These are phyloP conservation scores for Orbilia ellipsospora DNA, from an alignment of 2,329 filamentous ascomycete genomes.

Conservation along the genomic window DNA sequence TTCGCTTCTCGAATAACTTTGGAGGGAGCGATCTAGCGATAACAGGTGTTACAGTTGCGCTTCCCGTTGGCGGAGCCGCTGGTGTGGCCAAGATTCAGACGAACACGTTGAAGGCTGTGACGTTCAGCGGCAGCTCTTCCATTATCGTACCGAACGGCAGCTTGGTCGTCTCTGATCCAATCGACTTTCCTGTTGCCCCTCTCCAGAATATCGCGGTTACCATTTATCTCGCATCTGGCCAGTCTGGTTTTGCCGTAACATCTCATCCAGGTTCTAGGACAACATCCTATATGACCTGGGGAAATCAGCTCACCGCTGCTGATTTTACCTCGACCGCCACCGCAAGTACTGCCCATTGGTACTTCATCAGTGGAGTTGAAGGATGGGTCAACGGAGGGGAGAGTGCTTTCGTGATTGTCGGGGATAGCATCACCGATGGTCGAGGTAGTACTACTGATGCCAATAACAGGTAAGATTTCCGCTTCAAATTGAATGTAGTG, in stretches of 20 bases:
- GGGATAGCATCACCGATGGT: slow-evolving; percentile 75
- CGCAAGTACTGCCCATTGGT: slow-evolving; percentile 65
- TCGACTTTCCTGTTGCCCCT: slow-evolving; percentile 68
- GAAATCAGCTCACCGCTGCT: slow-evolving; percentile 68
- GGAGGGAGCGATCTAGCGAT: slow-evolving; percentile 71
- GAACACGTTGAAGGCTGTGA: slow-evolving; percentile 67
- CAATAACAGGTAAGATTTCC: slow-evolving; percentile 67
- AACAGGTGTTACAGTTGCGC: slow-evolving; percentile 70
- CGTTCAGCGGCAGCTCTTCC: slow-evolving; percentile 69
- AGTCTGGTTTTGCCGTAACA: slow-evolving; percentile 70
- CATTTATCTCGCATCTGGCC: slow-evolving; percentile 70
- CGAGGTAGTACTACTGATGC: slow-evolving; percentile 70
- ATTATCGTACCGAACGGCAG: slow-evolving; percentile 70
- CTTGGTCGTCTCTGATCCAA: slow-evolving; percentile 71
- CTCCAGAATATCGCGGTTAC: slow-evolving; percentile 70
- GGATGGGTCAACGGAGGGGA: slow-evolving; percentile 65
- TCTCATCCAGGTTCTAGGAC: slow-evolving; percentile 74
- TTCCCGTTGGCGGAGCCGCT: slow-evolving; percentile 68
- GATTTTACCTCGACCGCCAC: slow-evolving; percentile 63
- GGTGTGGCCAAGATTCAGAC: slow-evolving; percentile 69
- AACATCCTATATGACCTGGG: slow-evolving; percentile 70
- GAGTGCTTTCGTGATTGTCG: slow-evolving; percentile 68
- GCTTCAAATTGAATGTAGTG: neutral
- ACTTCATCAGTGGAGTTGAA: slow-evolving; percentile 71
- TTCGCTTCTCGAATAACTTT: slow-evolving; percentile 75